These are phyloP conservation scores for Lantana camara DNA, from an alignment of 257 asterid species.

Conservation along the genomic window DNA sequence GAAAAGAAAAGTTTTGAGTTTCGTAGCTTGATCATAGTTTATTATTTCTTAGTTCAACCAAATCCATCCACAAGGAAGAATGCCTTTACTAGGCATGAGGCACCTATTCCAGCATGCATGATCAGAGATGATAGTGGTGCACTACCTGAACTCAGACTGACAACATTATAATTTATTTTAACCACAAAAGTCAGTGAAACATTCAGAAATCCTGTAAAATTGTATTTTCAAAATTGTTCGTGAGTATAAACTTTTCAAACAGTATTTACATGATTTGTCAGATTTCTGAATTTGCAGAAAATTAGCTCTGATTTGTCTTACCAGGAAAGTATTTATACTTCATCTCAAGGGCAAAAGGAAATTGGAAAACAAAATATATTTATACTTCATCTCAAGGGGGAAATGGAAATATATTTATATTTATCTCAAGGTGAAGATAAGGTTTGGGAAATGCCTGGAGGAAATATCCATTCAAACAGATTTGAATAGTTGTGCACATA, in stretches of 20 bases:
- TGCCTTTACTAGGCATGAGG: neutral
- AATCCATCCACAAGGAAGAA: neutral
- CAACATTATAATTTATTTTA: neutral
- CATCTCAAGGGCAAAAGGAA: neutral
- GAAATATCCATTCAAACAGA: slow-evolving; percentile 22
- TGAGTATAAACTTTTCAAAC: neutral
- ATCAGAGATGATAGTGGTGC: neutral
- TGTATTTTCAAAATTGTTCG: neutral
- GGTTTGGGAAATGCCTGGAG: slow-evolving; percentile 6
- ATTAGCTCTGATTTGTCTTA: neutral
- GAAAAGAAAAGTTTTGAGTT: slow-evolving; percentile 9
- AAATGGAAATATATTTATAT: too few relatives aligned
- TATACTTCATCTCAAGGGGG: neutral
- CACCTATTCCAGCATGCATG: neutral
- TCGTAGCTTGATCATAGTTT: slow-evolving; percentile 7
- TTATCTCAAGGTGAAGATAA: too few relatives aligned
- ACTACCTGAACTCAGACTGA: slow-evolving; percentile 3
- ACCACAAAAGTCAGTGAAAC: neutral
- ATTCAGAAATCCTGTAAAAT: neutral
- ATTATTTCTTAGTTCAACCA: slow-evolving; percentile 2
- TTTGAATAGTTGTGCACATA: neutral
- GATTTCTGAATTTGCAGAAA: neutral
- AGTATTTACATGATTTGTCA: slow-evolving; percentile 3
- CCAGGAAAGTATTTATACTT: neutral
- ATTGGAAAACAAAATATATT: neutral